Evolutionary conservation across 441 rosid genomes (phyloP).

Genomic region (Erodium texanum): DNA sequence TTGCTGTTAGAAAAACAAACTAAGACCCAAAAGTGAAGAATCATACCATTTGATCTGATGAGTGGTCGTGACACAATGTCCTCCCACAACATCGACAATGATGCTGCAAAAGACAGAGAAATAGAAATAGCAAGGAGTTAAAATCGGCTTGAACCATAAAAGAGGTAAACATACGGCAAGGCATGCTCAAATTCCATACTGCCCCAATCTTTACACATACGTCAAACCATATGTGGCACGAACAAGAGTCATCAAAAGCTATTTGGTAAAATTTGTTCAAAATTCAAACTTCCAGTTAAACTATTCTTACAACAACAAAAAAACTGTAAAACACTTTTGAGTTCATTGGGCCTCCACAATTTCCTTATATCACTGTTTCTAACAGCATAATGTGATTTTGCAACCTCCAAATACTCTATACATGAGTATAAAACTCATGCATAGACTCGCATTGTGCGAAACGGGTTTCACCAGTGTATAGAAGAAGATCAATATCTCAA

Average conservation of each 20-base stretch:
- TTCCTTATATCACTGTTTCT: not conserved
- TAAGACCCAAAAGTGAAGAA: not conserved
- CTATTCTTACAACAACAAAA: not conserved
- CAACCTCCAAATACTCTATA: not conserved
- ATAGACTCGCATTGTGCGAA: not conserved
- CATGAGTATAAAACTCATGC: not conserved
- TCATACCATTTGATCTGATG: constrained; percentile 59
- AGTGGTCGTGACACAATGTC: constrained; percentile 65
- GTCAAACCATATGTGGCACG: not conserved
- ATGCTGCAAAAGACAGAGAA: constrained; percentile 10
- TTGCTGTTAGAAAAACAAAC: not conserved
- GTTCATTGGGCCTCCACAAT: not conserved
- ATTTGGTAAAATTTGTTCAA: not conserved
- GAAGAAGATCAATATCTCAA: no score
- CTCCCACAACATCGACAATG: constrained; percentile 60
- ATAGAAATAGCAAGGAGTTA: not conserved
- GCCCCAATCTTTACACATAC: not conserved
- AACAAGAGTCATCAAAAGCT: not conserved
- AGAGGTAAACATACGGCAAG: not conserved
- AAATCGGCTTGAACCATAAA: not conserved
- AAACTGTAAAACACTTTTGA: not conserved
- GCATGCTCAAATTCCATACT: not conserved
- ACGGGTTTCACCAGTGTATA: no score
- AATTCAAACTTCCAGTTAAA: no score
- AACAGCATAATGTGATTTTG: not conserved